Evolutionary conservation across 257 asterid species (phyloP).

Genomic region (Penstemon newberryi): DNA sequence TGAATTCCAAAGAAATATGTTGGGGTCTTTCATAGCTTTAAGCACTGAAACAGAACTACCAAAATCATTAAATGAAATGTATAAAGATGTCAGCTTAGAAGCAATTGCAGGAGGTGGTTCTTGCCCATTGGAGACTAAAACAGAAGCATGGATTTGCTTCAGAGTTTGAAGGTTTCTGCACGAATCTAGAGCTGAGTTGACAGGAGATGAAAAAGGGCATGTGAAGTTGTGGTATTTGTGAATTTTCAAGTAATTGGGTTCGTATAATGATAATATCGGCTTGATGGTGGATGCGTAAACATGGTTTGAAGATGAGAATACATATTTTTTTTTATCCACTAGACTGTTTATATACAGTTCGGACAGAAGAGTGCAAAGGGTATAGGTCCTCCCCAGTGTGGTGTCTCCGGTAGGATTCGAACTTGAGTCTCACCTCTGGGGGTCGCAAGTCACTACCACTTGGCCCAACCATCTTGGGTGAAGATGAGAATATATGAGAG

Average conservation of each 20-base stretch:
- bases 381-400: no score
- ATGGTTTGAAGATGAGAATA: constrained; percentile 6
- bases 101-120: constrained; percentile 5
- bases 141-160: constrained; percentile 42
- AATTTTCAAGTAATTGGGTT: constrained; percentile 33
- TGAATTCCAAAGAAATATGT: constrained; percentile 41
- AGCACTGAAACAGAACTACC: constrained; percentile 33
- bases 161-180: constrained; percentile 37
- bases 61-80: constrained; percentile 33
- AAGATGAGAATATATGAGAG: constrained; percentile 1
- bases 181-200: constrained; percentile 28
- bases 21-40: constrained; percentile 27
- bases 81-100: constrained; percentile 38
- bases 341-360: no score
- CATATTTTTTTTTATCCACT: no score
- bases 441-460: no score
- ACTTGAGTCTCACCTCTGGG: no score
- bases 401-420: no score
- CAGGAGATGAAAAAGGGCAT: constrained; percentile 17
- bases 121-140: constrained; percentile 32
- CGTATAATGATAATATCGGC: constrained; percentile 16
- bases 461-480: no score
- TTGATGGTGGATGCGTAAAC: constrained; percentile 13
- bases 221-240: constrained; percentile 10
- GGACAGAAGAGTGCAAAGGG: no score